These are phyloP conservation scores for Penicillium egyptiacum DNA, from an alignment of 495 filamentous ascomycete genomes.

Conservation along the genomic window DNA sequence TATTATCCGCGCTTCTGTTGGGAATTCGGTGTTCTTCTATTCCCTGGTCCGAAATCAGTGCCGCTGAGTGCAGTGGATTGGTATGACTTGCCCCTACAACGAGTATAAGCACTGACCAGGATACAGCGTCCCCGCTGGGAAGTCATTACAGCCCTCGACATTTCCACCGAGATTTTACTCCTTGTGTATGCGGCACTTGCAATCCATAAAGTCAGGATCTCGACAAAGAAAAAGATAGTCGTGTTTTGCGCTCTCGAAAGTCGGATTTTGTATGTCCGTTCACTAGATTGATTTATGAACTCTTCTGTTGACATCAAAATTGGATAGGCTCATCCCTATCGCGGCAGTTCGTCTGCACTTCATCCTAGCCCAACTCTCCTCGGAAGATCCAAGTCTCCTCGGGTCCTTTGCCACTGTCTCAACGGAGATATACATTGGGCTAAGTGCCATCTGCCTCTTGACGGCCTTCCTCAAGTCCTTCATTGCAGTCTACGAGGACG, in stretches of 20 bases:
- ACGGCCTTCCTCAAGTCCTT: slow-evolving; percentile 40
- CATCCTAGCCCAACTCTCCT: slow-evolving; percentile 20
- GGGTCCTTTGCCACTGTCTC: slow-evolving; percentile 27
- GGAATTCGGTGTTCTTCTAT: slow-evolving; percentile 11
- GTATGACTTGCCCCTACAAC: slow-evolving; percentile 2
- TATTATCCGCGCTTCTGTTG: slow-evolving; percentile 17
- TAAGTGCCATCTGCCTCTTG: slow-evolving; percentile 26
- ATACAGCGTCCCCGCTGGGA: slow-evolving; percentile 29
- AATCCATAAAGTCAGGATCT: slow-evolving; percentile 23
- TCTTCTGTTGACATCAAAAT: neutral
- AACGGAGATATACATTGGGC: slow-evolving; percentile 29
- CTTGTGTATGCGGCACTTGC: slow-evolving; percentile 19
- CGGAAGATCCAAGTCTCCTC: slow-evolving; percentile 20
- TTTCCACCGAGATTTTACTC: slow-evolving; percentile 24
- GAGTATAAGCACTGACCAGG: neutral
- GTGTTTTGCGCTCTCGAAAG: slow-evolving; percentile 24
- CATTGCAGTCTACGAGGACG: slow-evolving; percentile 38
- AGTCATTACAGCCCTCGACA: slow-evolving; percentile 26
- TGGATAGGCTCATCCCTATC: slow-evolving; percentile 27
- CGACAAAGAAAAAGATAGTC: slow-evolving; percentile 18
- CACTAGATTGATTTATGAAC: neutral
- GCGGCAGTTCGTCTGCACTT: slow-evolving; percentile 27
- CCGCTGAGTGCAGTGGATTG: slow-evolving; percentile 20
- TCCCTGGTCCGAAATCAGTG: slow-evolving; percentile 11
- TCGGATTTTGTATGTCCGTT: slow-evolving; percentile 25